phyloP scores from a whole-genome alignment of 345 rosid genomes.

The Moricandia arvensis region DNA sequence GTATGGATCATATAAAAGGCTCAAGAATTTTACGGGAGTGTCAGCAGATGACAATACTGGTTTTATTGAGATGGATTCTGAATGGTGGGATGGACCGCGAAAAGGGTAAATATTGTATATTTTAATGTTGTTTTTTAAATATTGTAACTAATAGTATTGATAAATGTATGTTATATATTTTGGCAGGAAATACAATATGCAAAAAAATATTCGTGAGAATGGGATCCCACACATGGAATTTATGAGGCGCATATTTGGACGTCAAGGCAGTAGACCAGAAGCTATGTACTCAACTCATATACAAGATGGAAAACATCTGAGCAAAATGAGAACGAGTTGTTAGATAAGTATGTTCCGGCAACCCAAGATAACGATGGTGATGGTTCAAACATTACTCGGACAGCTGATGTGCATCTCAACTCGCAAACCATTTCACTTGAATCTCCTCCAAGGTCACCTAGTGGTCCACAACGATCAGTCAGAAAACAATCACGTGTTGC shows the following conservation, averaged over 20 bases:
- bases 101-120: not conserved
- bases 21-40: not conserved
- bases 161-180: not conserved
- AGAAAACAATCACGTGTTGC: too few species aligned
- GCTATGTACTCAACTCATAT: slow-evolving; percentile 4
- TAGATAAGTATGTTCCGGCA: too few species aligned
- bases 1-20: not conserved
- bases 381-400: too few species aligned
- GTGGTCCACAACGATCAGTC: too few species aligned
- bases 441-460: too few species aligned
- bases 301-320: not conserved
- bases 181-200: not conserved
- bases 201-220: not conserved
- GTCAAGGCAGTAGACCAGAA: not conserved
- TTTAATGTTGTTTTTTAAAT: not conserved
- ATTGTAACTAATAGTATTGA: not conserved
- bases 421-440: too few species aligned
- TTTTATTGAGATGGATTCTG: not conserved
- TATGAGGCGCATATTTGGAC: not conserved
- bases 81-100: not conserved
- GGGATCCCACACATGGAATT: not conserved
- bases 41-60: not conserved
- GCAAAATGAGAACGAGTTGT: not conserved
- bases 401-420: too few species aligned
- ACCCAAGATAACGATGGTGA: too few species aligned